These are phyloP conservation scores for Gonium pectorale DNA, from an alignment of 139 green algal species.

Conservation along the genomic window DNA sequence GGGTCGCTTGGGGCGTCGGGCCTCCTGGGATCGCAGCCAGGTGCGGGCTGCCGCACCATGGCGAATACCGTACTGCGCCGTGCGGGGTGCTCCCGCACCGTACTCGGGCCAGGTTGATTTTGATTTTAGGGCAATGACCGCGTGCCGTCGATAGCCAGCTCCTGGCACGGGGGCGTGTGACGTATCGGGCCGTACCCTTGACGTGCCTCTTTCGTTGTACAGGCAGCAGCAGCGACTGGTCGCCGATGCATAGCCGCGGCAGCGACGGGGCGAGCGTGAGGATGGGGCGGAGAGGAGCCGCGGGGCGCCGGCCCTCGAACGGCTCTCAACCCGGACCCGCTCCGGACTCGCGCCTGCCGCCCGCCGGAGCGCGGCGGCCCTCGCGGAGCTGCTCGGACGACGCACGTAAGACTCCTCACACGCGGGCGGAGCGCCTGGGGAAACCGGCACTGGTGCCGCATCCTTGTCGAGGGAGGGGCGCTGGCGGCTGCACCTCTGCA, in stretches of 20 bases:
- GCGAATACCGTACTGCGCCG: too few relatives aligned
- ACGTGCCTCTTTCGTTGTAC: background rate
- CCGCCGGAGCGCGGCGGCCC: background rate
- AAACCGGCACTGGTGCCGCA: too few relatives aligned
- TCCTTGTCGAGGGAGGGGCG: too few relatives aligned
- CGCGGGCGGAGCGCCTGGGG: too few relatives aligned
- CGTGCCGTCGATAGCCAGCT: too few relatives aligned
- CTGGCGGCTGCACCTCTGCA: too few relatives aligned
- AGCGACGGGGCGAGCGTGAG: background rate
- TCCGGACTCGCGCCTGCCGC: background rate
- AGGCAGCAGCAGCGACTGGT: background rate
- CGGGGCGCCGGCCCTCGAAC: background rate
- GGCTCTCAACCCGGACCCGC: background rate
- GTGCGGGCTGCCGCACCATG: too few relatives aligned
- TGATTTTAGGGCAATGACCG: too few relatives aligned
- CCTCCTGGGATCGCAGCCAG: background rate
- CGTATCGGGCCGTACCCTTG: too few relatives aligned
- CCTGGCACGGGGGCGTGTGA: too few relatives aligned
- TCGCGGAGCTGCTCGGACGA: background rate
- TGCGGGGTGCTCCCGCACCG: too few relatives aligned
- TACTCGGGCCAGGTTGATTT: too few relatives aligned
- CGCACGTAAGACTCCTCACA: conserved; percentile 16
- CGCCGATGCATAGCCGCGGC: background rate
- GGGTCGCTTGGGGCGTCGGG: conserved; percentile 2
- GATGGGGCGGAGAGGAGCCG: background rate